Percentiles rank a stretch among this genome's conserved stretches.
Evolutionary conservation across 1,139 yeast species (phyloP).

Genomic region (Lodderomyces theae): DNA sequence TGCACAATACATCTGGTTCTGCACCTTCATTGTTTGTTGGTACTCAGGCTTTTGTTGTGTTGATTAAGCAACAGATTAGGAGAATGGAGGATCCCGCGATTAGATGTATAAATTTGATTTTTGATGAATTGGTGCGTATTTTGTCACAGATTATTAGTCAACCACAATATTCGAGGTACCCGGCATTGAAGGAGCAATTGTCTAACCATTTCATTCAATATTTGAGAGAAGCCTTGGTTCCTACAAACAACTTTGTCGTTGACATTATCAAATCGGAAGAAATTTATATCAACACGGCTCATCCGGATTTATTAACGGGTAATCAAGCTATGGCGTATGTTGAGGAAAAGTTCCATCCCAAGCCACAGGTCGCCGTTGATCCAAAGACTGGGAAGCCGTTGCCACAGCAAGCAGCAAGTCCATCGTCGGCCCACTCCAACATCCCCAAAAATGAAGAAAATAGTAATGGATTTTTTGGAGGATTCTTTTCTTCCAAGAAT

Average conservation of each 20-base stretch:
- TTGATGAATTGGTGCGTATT: slow-evolving; percentile 91
- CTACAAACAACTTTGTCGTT: slow-evolving; percentile 80
- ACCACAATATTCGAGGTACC: slow-evolving; percentile 84
- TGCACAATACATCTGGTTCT: slow-evolving; percentile 95
- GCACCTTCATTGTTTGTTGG: slow-evolving; percentile 98
- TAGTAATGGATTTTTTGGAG: slow-evolving; percentile 82
- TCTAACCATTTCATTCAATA: slow-evolving; percentile 77
- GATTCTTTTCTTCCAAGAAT: slow-evolving; percentile 88
- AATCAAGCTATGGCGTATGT: slow-evolving; percentile 94
- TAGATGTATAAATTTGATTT: slow-evolving; percentile 85
- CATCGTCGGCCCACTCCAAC: slow-evolving; percentile 11
- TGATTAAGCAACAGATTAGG: slow-evolving; percentile 90
- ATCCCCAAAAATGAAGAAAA: slow-evolving; percentile 29
- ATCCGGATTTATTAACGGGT: slow-evolving; percentile 93
- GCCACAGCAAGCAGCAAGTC: slow-evolving; percentile 35
- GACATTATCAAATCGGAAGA: slow-evolving; percentile 86
- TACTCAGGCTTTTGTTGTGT: slow-evolving; percentile 94
- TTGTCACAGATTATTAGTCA: slow-evolving; percentile 79
- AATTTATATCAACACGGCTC: slow-evolving; percentile 94
- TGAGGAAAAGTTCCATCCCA: slow-evolving; percentile 85
- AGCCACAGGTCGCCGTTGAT: slow-evolving; percentile 77
- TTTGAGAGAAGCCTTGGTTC: slow-evolving; percentile 74
- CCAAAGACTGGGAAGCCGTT: slow-evolving; percentile 90
- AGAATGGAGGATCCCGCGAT: slow-evolving; percentile 93
- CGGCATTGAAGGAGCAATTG: slow-evolving; percentile 82